Conservation (phyloP, 768 basidiomycete genomes). For the Tubosaeta brunneosetosa region DNA sequence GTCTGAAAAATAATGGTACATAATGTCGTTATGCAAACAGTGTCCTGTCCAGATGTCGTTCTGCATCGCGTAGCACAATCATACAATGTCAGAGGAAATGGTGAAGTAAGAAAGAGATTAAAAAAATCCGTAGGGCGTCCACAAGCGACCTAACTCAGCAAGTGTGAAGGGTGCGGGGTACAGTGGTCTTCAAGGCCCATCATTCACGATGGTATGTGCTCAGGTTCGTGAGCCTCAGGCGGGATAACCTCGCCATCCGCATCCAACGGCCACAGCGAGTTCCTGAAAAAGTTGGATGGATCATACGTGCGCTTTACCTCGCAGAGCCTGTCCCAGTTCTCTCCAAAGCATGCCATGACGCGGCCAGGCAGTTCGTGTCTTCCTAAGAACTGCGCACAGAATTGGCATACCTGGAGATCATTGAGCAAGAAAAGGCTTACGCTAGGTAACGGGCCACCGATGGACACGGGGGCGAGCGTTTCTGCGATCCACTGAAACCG, state of each 20-base stretch:
- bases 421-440: constrained; percentile 44
- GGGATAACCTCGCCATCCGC: constrained; percentile 51
- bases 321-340: constrained; percentile 66
- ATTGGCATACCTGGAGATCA: constrained; percentile 15
- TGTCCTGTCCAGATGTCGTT: background rate
- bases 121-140: background rate
- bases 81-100: background rate
- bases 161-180: background rate
- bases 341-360: constrained; percentile 63
- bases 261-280: constrained; percentile 78
- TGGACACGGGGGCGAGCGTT: constrained; percentile 63
- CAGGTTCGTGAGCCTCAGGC: constrained; percentile 58
- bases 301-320: constrained; percentile 75
- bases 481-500: constrained; percentile 66
- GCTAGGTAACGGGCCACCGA: constrained; percentile 81
- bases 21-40: background rate
- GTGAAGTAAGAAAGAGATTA: background rate
- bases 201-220: constrained; percentile 23
- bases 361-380: constrained; percentile 62
- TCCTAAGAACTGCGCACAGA: constrained; percentile 60
- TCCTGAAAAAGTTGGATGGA: constrained; percentile 68
- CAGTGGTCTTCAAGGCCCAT: background rate
- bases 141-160: background rate
- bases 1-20: background rate
- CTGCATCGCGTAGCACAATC: background rate